Percentiles rank a stretch among this genome's conserved stretches.
Conservation (phyloP, 2,329 filamentous ascomycete genomes). For the Cladophialophora immunda region DNA sequence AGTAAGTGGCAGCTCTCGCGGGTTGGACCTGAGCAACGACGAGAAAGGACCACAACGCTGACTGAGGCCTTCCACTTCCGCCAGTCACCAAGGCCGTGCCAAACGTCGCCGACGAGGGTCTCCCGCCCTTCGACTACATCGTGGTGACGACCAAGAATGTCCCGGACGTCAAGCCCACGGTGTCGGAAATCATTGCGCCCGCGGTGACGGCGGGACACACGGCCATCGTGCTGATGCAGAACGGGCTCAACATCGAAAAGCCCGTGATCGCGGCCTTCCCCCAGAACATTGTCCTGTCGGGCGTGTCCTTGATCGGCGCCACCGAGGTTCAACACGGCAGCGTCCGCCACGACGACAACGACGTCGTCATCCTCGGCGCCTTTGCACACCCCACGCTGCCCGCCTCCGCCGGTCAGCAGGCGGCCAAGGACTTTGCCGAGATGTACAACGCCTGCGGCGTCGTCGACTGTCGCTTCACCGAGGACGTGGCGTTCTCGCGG, state of each 20-base stretch:
- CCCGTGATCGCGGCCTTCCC: conserved; percentile 62
- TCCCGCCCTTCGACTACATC: conserved; percentile 61
- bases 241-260: conserved; percentile 69
- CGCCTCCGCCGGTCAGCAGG: conserved; percentile 22
- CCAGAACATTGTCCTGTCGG: conserved; percentile 60
- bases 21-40: no score
- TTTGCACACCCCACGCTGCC: conserved; percentile 26
- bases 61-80: no score
- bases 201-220: conserved; percentile 61
- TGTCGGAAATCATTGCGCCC: conserved; percentile 59
- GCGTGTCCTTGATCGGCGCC: conserved; percentile 62
- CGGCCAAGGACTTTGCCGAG: conserved; percentile 53
- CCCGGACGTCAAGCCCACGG: conserved; percentile 60
- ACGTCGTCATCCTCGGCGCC: conserved; percentile 60
- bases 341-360: conserved; percentile 62
- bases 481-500: conserved; percentile 41
- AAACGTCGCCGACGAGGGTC: conserved; percentile 45
- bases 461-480: conserved; percentile 51
- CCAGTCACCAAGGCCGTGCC: conserved; percentile 61
- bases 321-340: conserved; percentile 56
- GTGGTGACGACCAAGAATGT: conserved; percentile 67
- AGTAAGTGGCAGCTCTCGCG: no score
- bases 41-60: no score
- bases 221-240: conserved; percentile 66
- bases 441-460: conserved; percentile 59